Evolutionary conservation across 306 rosid genomes (phyloP).

Genomic region (Aeschynomene evenia): DNA sequence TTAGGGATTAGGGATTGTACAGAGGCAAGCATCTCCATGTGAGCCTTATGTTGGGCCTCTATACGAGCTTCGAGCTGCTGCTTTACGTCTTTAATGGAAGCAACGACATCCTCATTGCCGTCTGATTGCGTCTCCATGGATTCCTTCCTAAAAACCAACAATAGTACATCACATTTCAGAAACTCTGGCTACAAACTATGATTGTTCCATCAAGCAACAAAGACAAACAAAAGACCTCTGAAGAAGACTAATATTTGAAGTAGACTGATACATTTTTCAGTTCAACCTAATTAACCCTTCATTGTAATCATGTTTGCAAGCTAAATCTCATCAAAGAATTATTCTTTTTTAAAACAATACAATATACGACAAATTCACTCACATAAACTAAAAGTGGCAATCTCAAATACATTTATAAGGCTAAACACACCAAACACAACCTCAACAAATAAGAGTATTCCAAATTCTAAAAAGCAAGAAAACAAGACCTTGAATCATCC

Average conservation of each 20-base stretch:
- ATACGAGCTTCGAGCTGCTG: slow-evolving; percentile 77
- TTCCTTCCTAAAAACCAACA: slow-evolving; percentile 13
- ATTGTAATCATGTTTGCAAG: background rate
- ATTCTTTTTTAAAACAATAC: background rate
- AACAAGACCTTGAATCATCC: background rate
- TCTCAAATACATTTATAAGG: background rate
- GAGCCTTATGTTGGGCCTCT: slow-evolving; percentile 60
- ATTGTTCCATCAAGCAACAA: background rate
- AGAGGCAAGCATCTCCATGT: slow-evolving; percentile 71
- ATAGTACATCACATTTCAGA: slow-evolving; percentile 5
- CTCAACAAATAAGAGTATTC: background rate
- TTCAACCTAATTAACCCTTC: background rate
- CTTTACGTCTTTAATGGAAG: slow-evolving; percentile 47
- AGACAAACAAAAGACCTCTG: background rate
- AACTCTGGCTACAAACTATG: background rate
- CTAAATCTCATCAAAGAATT: background rate
- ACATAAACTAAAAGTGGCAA: slow-evolving; percentile 4
- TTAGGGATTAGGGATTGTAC: slow-evolving; percentile 61
- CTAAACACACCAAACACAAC: background rate
- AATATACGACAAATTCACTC: background rate
- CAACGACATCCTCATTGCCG: slow-evolving; percentile 43
- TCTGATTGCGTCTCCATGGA: slow-evolving; percentile 62
- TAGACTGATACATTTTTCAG: background rate
- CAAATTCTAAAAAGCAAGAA: background rate
- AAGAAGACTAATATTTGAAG: slow-evolving; percentile 5